A percentile compares a stretch with the other conserved stretches of the same genome.
Evolutionary conservation across 345 rosid genomes (phyloP).

Genomic region (Syzygium grande): DNA sequence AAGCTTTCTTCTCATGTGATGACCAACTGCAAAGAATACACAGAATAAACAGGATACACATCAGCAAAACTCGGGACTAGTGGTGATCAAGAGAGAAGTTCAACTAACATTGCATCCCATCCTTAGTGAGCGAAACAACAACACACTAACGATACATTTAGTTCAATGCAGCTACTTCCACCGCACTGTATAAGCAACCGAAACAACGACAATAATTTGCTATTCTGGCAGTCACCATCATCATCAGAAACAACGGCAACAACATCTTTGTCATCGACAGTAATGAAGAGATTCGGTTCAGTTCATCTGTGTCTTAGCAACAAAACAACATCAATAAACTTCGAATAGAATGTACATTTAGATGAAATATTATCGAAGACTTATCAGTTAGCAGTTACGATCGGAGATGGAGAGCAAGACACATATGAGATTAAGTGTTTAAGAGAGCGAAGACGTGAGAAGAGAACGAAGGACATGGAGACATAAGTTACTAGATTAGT

Average conservation of each 20-base stretch:
- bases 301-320: not conserved
- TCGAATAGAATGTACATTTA: accelerated
- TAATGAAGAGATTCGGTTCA: not conserved
- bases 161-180: not conserved
- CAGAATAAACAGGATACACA: too few relatives aligned
- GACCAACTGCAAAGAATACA: too few relatives aligned
- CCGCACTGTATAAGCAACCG: accelerated
- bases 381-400: not conserved
- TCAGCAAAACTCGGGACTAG: too few relatives aligned
- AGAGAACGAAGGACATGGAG: not conserved
- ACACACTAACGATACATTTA: too few relatives aligned
- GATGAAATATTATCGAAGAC: not conserved
- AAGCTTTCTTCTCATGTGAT: too few relatives aligned
- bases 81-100: not conserved
- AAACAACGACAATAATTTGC: not conserved
- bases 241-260: not conserved
- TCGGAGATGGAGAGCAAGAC: accelerated
- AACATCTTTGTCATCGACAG: accelerated
- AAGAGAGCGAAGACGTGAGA: accelerated
- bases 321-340: not conserved
- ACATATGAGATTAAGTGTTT: not conserved
- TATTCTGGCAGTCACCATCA: not conserved
- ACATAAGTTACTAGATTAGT: not conserved
- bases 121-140: not conserved
- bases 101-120: not conserved